Base-by-base conservation (phyloP, 257 asterid genomes). In the Solanum tacnaense region DNA sequence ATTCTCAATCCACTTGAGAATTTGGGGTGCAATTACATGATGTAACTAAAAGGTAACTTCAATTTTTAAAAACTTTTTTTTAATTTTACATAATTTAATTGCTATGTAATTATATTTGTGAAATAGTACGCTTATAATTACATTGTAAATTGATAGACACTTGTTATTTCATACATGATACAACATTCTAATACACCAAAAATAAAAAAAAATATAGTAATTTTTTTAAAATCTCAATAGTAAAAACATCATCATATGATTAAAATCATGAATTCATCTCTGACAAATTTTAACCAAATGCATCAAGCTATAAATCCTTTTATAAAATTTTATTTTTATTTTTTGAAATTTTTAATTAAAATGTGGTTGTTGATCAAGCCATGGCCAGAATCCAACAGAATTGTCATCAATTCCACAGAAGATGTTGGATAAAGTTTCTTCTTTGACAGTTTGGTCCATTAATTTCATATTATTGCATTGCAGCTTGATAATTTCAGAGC, bases 371-470 rank as follows among this genome's bases (percentile, higher is more conserved):
- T 96, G 79, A 32, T 72, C 99, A 84, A 97, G 92, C 99, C 99
- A 97, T 7, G 99, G 96, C 99, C 99, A 97, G 89, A 95, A 94
- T 85, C 95, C 98, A 9, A 36, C 7, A n/a, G 96, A 90, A 84
- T 96, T 96, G 87, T 97, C 98, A 87, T 97, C 98, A 92, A 95
- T 93, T 56, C 94, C 94, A 46, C 90, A 88, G 71, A 96, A 92
- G 95, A 96, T 92, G 75, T 91, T 96, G 93, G 98, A 91, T 90
- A 97, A 88, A 91, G 94, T 92, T 88, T 97, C 99, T 87, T 97
- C 98, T 91, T 97, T 95, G 10, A 93, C 95, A 86, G 65, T 78
- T 78, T 78, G 84, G 84, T 78, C 84, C 84, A 78, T 13, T 78
- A 78, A 3, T 78, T 78, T 78, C n/a, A 78, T 78, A 78, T 78